Evolutionary conservation across 257 asterid species (phyloP), one percentile per base, ranked within the genome.

Genomic region (Vinca minor): DNA sequence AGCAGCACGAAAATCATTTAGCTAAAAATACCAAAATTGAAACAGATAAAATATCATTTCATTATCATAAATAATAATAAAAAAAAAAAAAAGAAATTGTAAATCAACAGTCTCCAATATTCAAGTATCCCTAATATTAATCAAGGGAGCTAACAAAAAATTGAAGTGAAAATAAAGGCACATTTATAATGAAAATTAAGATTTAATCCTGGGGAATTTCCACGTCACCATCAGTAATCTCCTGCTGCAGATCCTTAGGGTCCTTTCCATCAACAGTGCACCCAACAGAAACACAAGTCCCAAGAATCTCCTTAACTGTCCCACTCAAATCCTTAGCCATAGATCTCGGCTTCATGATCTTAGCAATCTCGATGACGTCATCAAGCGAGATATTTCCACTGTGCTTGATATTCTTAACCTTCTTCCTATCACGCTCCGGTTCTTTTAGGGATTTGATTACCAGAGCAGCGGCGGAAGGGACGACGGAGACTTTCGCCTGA

Each of bases 231-330:
- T 84, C 86, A 35, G 78, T 26, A 64, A 84, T 81, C 80, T 84
- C 92, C 75, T 81, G 84, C 76, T 87, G 91, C 82, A 84, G 68
- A 73, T 82, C 95, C 79, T 86, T 86, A 0, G 95, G 87, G 64
- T 85, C 85, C 78, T 85, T 85, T 25, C 93, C 93, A 21, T 85
- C 93, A 25, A 85, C 87, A 1, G 95, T 87, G 59, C 95, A 87
- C 3, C 89, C 92, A n/a, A 87, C 95, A 2, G 89, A 84, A 2
- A 87, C 91, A 61, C 95, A 87, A 0, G 91, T 84, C 0, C 91
- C 95, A 32, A 84, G 58, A n/a, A 86, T 86, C 84, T 86, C 91
- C 87, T 84, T 86, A 25, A 86, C 90, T 0, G 87, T 80, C 6
- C 91, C 91, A 59, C 74, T 31, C 73, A 87, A 67, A 9, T 81